These are phyloP conservation scores for Brassica carinata DNA, from an alignment of 345 rosid genomes.

Conservation along the genomic window DNA sequence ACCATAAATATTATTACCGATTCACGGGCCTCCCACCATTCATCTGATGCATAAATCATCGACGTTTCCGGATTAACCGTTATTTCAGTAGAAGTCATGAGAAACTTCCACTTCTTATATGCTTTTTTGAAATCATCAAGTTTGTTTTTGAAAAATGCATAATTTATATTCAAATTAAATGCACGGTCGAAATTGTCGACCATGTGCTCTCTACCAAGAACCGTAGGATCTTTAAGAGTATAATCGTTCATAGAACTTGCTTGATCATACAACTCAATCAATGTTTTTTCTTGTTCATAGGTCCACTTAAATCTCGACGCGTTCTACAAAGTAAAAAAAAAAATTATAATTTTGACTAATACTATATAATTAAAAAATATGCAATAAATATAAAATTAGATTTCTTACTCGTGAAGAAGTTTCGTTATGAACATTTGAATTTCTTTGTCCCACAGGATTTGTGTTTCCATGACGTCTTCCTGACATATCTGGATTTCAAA, in stretches of 20 bases:
- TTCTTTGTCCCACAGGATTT: neutral
- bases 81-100: neutral
- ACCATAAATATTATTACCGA: neutral
- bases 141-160: neutral
- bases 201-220: neutral
- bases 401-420: neutral
- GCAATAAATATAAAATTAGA: too few species aligned
- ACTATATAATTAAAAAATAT: neutral
- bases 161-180: neutral
- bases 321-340: neutral
- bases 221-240: neutral
- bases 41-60: neutral
- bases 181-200: neutral
- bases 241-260: neutral
- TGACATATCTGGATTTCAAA: neutral
- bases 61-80: neutral
- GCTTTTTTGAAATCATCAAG: neutral
- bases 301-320: neutral
- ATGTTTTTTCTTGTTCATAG: neutral
- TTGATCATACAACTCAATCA: neutral
- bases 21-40: neutral
- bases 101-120: neutral
- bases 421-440: neutral
- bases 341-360: neutral
- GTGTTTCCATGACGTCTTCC: neutral